Base-by-base conservation (phyloP, 1,139 yeast genomes). In the Candida glucosophila region DNA sequence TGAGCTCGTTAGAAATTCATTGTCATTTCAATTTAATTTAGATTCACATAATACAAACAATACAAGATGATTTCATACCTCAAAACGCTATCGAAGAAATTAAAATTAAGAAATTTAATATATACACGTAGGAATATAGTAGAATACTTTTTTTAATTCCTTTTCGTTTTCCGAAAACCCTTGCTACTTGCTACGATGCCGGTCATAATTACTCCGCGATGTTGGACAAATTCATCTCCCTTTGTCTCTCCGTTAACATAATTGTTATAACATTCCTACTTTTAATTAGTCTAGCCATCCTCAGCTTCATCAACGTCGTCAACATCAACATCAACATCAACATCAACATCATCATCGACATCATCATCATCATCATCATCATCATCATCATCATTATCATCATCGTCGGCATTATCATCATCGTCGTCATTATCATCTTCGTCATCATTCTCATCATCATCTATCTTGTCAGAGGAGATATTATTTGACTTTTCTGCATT, bases 361-460 rank as follows among this genome's bases (percentile, higher is more conserved):
- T 58, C 66, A 12, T 60, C 67, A n/a, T 63, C 71, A 7, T 60
- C 64, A 8, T 57, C 64, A 9, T 58, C 67, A 3, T 58, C 68
- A 8, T 62, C 64, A 3, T 60, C 66, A 14, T 37, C 40, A 4
- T 36, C 45, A 6, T 39, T 39, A 2, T 44, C 48, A 4, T 36
- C 43, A 6, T 39, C 50, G 2, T 43, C 52, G 7, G 41, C 49
- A 10, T 39, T 50, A 2, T 45, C 56, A 2, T 51, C 55, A 2
- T 49, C 56, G 5, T 49, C 59, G 2, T 51, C 55, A 1, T 52
- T 58, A 2, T 47, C 58, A 2, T 41, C 46, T 4, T 44, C 49
- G 6, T 41, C 53, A 11, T 44, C 53, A 9, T 47, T 47, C 6
- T 47, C 53, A 7, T 44, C 56, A 4, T 47, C 58, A 4, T 49